These are phyloP conservation scores for Royoungia palumana DNA, from an alignment of 768 basidiomycete species.

Conservation along the genomic window DNA sequence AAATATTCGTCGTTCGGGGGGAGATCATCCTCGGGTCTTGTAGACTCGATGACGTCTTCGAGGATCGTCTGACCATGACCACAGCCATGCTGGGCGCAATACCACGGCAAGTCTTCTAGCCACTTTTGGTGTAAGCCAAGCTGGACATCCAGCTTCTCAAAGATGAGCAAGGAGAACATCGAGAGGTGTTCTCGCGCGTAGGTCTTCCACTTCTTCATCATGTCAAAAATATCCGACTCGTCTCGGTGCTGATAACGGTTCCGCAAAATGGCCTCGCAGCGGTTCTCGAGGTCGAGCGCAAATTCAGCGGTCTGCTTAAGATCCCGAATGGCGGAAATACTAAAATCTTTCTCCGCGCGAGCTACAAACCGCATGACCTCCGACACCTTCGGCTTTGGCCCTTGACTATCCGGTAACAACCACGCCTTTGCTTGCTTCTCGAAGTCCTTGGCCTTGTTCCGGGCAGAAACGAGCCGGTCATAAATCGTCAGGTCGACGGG, in stretches of 20 bases:
- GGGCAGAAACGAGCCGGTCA: constrained; percentile 60
- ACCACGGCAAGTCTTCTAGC: constrained; percentile 78
- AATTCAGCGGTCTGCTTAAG: constrained; percentile 70
- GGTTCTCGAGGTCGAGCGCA: constrained; percentile 72
- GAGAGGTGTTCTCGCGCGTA: constrained; percentile 69
- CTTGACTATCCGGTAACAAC: constrained; percentile 55
- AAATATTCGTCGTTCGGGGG: constrained; percentile 80
- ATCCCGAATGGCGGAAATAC: constrained; percentile 60
- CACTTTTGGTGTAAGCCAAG: constrained; percentile 65
- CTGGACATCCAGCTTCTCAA: constrained; percentile 70
- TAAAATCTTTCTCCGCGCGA: constrained; percentile 75
- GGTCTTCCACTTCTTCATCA: constrained; percentile 68
- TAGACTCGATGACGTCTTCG: constrained; percentile 72
- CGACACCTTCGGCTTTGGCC: constrained; percentile 56
- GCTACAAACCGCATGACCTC: constrained; percentile 68
- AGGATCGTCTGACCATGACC: constrained; percentile 63
- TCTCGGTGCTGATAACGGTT: constrained; percentile 55
- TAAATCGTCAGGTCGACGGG: constrained; percentile 69
- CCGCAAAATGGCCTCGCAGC: constrained; percentile 71
- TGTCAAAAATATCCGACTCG: constrained; percentile 64
- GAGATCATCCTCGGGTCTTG: constrained; percentile 72
- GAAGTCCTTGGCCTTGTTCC: constrained; percentile 70
- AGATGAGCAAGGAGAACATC: constrained; percentile 70
- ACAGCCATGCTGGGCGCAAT: constrained; percentile 60
- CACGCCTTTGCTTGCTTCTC: constrained; percentile 76